Evolutionary conservation across 2,329 filamentous ascomycete species (phyloP), one percentile per base, ranked within the genome.

Genomic region (Diaporthe citriasiana): DNA sequence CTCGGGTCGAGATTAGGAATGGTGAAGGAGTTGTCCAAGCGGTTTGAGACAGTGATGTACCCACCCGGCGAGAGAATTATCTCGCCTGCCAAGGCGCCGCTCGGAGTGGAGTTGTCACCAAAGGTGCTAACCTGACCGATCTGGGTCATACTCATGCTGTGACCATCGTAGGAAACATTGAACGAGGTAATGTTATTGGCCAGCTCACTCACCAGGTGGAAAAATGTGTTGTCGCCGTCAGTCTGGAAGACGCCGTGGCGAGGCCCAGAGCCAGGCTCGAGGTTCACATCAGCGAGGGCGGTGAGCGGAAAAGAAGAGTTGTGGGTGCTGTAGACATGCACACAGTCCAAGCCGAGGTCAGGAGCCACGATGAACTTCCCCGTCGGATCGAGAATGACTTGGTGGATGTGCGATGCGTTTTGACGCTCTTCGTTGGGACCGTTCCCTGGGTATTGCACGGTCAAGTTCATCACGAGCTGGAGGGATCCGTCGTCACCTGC

Each of bases 191-290:
- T 5, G 1, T 40, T 42, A 2, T 60, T 60, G 15, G 57, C 35
- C n/a, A 60, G 57, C 8, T 60, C 57, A 3, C 57, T 42, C n/a
- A 60, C 57, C 38, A 60, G 13, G n/a, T 60, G 57, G n/a, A 60
- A 60, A n/a, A 60, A 60, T 5, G 57, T 60, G 15, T 15, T 12
- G 0, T 19, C 19, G 8, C 15, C 57, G 19, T 2, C 1, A 0
- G 25, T 60, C 4, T 60, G 57, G 2, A 60, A 60, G n/a, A 60
- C 57, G 10, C 35, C 57, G 38, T 60, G 57, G 15, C 57, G 57
- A 4, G 57, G 57, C 8, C 57, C 57, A 19, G 57, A 42, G 38
- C 57, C 57, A 42, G 38, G 35, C 38, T 40, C 13, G 3, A 60
- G 13, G 25, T 19, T 9, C 40, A 60, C 25, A 2, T 19, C 15